Percentiles rank a stretch among this genome's conserved stretches.
Conservation (phyloP, 2,329 filamentous ascomycete genomes). For the Colletotrichum sp. region DNA sequence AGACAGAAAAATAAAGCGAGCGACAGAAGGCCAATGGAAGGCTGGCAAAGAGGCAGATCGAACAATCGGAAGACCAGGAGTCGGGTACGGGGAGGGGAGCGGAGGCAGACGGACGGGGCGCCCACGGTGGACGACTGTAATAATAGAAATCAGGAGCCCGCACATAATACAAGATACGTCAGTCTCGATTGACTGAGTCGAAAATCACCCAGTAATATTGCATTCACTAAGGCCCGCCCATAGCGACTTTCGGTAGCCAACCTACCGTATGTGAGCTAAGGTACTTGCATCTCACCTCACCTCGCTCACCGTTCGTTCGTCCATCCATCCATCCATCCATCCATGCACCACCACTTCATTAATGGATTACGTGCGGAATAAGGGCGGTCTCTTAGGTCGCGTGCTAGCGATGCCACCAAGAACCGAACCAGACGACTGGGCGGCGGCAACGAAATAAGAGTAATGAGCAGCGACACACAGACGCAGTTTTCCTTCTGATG, state of each 20-base stretch:
- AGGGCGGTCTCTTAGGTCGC: not conserved
- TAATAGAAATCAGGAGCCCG: slow-evolving; percentile 15
- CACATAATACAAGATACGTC: not conserved
- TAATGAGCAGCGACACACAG: not conserved
- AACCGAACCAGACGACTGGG: not conserved
- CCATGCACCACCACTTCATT: not conserved
- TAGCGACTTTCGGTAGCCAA: not conserved
- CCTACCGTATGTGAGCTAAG: too few relatives aligned
- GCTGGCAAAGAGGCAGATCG: not conserved
- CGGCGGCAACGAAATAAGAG: not conserved
- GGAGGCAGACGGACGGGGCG: not conserved
- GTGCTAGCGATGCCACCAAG: not conserved
- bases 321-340: not conserved
- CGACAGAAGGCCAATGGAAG: not conserved
- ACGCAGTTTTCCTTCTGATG: not conserved
- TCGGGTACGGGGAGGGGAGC: not conserved
- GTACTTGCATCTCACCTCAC: not conserved
- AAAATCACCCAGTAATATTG: not conserved
- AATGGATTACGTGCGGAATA: not conserved
- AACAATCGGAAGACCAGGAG: slow-evolving; percentile 4
- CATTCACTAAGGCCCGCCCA: not conserved
- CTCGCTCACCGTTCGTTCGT: not conserved
- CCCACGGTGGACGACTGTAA: not conserved
- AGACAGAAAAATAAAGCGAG: not conserved
- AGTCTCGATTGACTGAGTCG: not conserved